Evolutionary conservation across 495 filamentous ascomycete species (phyloP), one percentile per base, ranked within the genome.

Genomic region (Podospora sp.): DNA sequence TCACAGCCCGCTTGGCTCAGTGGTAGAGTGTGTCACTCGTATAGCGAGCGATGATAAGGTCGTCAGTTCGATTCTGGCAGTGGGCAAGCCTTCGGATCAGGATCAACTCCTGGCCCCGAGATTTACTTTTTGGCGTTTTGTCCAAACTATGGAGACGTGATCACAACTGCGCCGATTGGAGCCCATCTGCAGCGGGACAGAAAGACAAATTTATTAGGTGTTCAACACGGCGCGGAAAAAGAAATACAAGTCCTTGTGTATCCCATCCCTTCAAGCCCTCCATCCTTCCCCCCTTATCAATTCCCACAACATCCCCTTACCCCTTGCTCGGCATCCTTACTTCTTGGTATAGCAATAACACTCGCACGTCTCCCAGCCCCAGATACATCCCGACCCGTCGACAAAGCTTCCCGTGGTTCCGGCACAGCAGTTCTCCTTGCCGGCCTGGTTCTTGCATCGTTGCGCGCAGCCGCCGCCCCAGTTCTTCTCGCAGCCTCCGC

Each of bases 11-110:
- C 57, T 59, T 59, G 57, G 57, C 57, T 59, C 57, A 59, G 57
- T 59, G 26, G 57, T 59, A 59, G 57, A 59, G 57, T 21, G 57
- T 59, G 57, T 59, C 57, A 59, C 57, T 59, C 27, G 57, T 59
- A 59, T 46, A 46, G 14, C 40, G 40, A 46, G 40, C 40, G 40
- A 59, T 59, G 57, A 59, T 33, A 59, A 59, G 57, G 26, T 59
- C 57, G 18, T 21, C 57, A 59, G 57, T 46, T 68, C 55, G 57
- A 59, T 59, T 59, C 57, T 59, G 26, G 18, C 33, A 59, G 57
- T 59, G 57, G 57, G 57, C 57, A 59, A 12, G 6, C 2, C 7
- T 14, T 2, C 51, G 22, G 40, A 46, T 46, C 40, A 14, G 11
- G 16, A 46, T 2, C 2, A 6, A 11, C n/a, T 33, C 29, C 29